A percentile compares a stretch with the other conserved stretches of the same genome.
These are phyloP conservation scores for Pseudozyma pruni DNA, from an alignment of 1,284 basidiomycete genomes.

Conservation along the genomic window DNA sequence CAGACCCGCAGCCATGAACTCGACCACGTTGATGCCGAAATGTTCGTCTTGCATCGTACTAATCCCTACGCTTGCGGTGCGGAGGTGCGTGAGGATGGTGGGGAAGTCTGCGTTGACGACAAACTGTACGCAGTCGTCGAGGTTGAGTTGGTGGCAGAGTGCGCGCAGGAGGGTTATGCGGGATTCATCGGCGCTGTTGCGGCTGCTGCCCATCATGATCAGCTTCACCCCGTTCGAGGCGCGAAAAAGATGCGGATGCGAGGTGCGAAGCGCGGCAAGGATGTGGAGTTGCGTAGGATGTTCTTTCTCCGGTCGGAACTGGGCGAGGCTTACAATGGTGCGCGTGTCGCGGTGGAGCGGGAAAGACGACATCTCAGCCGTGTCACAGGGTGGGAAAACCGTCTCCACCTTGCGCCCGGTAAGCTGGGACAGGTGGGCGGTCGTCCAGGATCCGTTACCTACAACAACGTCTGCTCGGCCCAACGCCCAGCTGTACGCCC, in stretches of 20 bases:
- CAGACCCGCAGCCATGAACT: constrained; percentile 93
- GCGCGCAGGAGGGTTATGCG: constrained; percentile 76
- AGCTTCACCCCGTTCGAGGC: constrained; percentile 18
- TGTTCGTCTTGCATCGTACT: constrained; percentile 99
- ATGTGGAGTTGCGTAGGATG: constrained; percentile 83
- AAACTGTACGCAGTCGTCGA: constrained; percentile 79
- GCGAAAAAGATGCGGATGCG: constrained; percentile 56
- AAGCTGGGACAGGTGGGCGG: constrained; percentile 77
- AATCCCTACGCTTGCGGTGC: constrained; percentile 81
- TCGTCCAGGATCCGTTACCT: constrained; percentile 97
- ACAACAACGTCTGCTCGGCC: constrained; percentile 78
- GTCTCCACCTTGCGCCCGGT: not conserved
- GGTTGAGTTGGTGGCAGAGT: constrained; percentile 75
- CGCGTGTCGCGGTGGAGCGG: constrained; percentile 71
- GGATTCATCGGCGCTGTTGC: constrained; percentile 79
- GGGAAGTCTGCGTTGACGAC: constrained; percentile 84
- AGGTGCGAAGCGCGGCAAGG: constrained; percentile 74
- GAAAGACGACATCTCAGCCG: constrained; percentile 76
- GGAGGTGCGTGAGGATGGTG: constrained; percentile 77
- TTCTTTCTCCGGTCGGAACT: constrained; percentile 88
- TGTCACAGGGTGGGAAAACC: constrained; percentile 94
- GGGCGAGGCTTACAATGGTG: constrained; percentile 74
- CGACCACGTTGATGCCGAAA: constrained; percentile 97
- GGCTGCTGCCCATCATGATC: constrained; percentile 83
- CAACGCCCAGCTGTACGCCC: constrained; percentile 81